Evolutionary conservation across 2,329 filamentous ascomycete genomes (phyloP).

Genomic region (Rosellinia necatrix): DNA sequence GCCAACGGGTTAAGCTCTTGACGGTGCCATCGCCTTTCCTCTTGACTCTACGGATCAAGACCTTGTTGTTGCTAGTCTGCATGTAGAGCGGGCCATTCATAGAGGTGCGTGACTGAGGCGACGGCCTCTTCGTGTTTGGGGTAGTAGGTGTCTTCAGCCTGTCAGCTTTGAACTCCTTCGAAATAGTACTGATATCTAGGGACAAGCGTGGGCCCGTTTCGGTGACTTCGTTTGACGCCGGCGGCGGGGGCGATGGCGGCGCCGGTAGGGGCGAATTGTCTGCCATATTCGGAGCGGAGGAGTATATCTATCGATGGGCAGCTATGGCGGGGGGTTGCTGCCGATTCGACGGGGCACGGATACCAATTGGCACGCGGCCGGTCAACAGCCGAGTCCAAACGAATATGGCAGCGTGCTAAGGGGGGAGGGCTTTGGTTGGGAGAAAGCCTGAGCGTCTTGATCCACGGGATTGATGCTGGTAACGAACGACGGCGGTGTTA

Average conservation of each 20-base stretch:
- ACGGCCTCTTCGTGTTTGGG: slow-evolving; percentile 38
- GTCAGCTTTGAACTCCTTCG: slow-evolving; percentile 26
- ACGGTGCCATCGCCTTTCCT: slow-evolving; percentile 65
- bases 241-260: not conserved
- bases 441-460: not conserved
- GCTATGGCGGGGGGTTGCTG: not conserved
- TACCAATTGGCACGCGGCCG: slow-evolving; percentile 5
- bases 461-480: not conserved
- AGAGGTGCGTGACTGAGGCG: slow-evolving; percentile 41
- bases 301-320: not conserved
- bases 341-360: not conserved
- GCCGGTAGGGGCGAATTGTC: slow-evolving; percentile 14
- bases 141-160: slow-evolving; percentile 38
- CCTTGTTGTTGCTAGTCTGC: slow-evolving; percentile 58
- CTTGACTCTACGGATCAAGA: slow-evolving; percentile 62
- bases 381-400: not conserved
- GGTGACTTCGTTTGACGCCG: slow-evolving; percentile 20
- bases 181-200: slow-evolving; percentile 20
- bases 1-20: slow-evolving; percentile 67
- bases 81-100: slow-evolving; percentile 64
- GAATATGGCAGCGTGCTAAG: not conserved
- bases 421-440: not conserved
- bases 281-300: slow-evolving; percentile 18
- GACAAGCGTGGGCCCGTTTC: slow-evolving; percentile 25
- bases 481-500: not conserved